A percentile compares a stretch with the other conserved stretches of the same genome.
Evolutionary conservation across 192 early-diverging fungal genomes (phyloP).

Genomic region (Gaertneriomyces sp.): DNA sequence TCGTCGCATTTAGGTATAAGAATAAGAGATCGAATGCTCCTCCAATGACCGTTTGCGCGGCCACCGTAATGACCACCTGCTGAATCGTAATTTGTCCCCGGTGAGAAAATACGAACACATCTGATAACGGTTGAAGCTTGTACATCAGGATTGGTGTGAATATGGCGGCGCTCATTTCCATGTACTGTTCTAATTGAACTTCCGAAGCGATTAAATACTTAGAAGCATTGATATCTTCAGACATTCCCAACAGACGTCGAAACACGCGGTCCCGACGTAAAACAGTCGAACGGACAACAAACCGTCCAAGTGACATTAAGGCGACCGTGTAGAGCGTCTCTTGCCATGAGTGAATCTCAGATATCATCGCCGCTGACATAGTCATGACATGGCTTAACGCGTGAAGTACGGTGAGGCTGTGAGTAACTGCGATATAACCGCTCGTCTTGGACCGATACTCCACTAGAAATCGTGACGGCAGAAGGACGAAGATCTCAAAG

Average conservation of each 20-base stretch:
- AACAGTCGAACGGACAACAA: background rate
- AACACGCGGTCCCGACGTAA: background rate
- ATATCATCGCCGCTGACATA: background rate
- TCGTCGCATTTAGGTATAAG: background rate
- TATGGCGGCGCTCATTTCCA: background rate
- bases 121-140: background rate
- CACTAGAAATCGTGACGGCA: background rate
- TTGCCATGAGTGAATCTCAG: background rate
- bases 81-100: background rate
- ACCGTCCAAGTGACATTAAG: background rate
- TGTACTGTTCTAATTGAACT: background rate
- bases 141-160: background rate
- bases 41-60: background rate
- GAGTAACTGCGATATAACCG: background rate
- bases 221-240: background rate
- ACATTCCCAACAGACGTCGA: background rate
- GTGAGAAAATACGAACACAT: background rate
- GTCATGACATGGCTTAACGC: background rate
- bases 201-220: slow-evolving; percentile 1
- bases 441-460: slow-evolving; percentile 3
- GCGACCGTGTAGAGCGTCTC: background rate
- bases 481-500: slow-evolving; percentile 1
- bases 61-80: background rate
- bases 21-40: background rate
- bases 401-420: background rate